Conservation (phyloP, 176 grass and related monocot genomes). For the Carex kokanica region DNA sequence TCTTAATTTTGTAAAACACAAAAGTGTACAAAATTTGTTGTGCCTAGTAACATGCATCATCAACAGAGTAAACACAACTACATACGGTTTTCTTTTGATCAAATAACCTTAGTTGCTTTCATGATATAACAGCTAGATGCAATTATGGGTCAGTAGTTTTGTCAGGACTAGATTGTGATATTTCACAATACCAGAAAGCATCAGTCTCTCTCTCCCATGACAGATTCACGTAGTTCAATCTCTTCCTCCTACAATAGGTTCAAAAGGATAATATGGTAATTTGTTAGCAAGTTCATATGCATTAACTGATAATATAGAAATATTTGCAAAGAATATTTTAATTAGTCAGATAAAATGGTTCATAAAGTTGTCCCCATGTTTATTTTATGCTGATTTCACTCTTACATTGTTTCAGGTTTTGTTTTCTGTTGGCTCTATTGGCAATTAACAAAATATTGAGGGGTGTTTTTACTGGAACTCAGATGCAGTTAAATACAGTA, state of each 20-base stretch:
- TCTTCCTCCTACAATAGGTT: constrained; percentile 64
- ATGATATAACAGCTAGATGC: not conserved
- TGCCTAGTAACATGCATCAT: not conserved
- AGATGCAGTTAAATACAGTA: not conserved
- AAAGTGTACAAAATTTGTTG: not conserved
- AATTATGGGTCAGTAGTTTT: constrained; percentile 2
- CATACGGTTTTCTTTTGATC: constrained; percentile 7
- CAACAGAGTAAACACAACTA: not conserved
- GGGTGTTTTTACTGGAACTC: not conserved
- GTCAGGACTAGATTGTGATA: not conserved
- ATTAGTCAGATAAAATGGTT: not conserved
- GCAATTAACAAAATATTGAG: not conserved
- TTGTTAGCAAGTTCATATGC: not conserved
- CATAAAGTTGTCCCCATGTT: not conserved
- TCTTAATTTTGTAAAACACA: not conserved
- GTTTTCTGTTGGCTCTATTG: constrained; percentile 3
- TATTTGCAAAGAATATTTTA: not conserved
- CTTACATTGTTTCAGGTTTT: not conserved
- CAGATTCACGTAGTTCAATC: constrained; percentile 64
- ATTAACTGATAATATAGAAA: not conserved
- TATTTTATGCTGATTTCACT: not conserved
- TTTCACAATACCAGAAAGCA: not conserved
- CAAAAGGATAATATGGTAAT: not conserved
- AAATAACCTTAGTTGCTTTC: not conserved
- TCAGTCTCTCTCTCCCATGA: constrained; percentile 59